Conservation (phyloP, 192 early-diverging fungal genomes). For the Gryganskiella cystojenkinii region DNA sequence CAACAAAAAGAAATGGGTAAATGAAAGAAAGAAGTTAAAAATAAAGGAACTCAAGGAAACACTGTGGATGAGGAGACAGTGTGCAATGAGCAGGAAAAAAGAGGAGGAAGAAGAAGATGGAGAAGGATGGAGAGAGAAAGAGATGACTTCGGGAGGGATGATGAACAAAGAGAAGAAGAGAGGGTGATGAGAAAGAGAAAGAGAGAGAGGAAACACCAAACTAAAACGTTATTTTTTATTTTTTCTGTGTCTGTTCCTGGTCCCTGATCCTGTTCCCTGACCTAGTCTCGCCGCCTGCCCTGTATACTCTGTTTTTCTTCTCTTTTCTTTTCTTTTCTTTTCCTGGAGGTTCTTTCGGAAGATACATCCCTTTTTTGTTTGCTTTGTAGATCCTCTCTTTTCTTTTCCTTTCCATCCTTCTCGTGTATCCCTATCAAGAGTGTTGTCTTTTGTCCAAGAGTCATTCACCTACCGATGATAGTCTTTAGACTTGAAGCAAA, state of each 20-base stretch:
- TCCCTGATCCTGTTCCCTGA: background rate
- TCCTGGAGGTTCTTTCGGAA: background rate
- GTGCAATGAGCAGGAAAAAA: too few relatives aligned
- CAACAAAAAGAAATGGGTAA: background rate
- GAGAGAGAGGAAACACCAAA: background rate
- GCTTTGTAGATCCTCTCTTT: background rate
- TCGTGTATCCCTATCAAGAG: background rate
- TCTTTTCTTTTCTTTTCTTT: background rate
- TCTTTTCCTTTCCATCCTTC: background rate
- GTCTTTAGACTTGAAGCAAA: too few relatives aligned
- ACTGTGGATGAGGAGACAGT: slow-evolving; percentile 7
- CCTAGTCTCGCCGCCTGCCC: too few relatives aligned
- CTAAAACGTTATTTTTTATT: too few relatives aligned
- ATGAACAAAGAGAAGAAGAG: background rate
- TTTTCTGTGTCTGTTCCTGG: too few relatives aligned
- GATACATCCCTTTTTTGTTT: background rate
- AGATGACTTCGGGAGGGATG: background rate
- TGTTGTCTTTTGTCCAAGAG: too few relatives aligned
- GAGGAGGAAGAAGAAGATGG: background rate
- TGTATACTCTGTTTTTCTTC: background rate
- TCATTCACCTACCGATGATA: too few relatives aligned
- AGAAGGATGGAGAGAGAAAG: background rate
- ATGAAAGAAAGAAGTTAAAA: slow-evolving; percentile 15
- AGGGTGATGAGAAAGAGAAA: background rate
- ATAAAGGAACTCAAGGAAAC: slow-evolving; percentile 20